These are phyloP conservation scores for Neonectria ditissima DNA, from an alignment of 2,329 filamentous ascomycete species.

Conservation along the genomic window DNA sequence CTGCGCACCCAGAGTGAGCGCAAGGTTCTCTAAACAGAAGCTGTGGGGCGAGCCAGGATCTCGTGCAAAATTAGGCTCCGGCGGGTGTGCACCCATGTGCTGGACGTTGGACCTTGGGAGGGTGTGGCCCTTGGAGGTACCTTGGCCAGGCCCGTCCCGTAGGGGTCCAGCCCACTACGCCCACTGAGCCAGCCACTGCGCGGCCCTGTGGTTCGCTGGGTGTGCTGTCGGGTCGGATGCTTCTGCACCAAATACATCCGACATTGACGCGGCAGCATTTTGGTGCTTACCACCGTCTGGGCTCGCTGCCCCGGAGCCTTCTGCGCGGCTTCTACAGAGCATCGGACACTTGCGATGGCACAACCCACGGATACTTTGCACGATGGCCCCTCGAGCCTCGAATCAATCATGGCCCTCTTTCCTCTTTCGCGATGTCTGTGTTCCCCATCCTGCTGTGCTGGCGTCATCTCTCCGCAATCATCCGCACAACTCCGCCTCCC, in stretches of 20 bases:
- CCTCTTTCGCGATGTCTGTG: neutral
- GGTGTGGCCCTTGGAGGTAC: conserved; percentile 3
- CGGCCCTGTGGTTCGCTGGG: neutral
- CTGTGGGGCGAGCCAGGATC: conserved; percentile 21
- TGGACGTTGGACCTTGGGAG: neutral
- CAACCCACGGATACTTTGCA: neutral
- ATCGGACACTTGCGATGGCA: too few relatives aligned
- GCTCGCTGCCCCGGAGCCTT: neutral
- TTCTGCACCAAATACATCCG: conserved; percentile 20
- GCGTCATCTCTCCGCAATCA: conserved; percentile 15
- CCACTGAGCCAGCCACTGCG: conserved; percentile 14
- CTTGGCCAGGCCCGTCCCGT: neutral
- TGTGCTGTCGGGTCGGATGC: conserved; percentile 12
- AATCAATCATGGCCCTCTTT: neutral
- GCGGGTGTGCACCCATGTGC: conserved; percentile 3
- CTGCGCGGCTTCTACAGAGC: neutral
- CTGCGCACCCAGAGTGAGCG: conserved; percentile 30
- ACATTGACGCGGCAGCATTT: conserved; percentile 11
- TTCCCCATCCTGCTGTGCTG: conserved; percentile 1
- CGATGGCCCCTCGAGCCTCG: too few relatives aligned
- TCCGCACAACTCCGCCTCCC: conserved; percentile 12
- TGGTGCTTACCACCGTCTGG: neutral
- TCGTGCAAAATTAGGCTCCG: conserved; percentile 23
- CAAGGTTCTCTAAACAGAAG: conserved; percentile 29
- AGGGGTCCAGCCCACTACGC: conserved; percentile 11